Base-by-base conservation (phyloP, 257 asterid genomes). In the Nicotiana paniculata region DNA sequence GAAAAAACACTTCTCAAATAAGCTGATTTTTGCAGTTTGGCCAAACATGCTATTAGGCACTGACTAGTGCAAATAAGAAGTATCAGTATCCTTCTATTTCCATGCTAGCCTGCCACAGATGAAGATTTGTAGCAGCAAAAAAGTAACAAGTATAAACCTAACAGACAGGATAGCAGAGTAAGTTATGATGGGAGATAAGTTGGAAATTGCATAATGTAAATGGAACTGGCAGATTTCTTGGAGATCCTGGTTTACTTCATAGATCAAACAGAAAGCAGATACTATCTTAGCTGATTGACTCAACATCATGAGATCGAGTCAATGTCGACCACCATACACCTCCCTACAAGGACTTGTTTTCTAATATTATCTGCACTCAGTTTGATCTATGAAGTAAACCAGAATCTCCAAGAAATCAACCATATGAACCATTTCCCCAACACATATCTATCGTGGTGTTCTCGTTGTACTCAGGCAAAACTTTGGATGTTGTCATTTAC, bases 401-500 rank as follows among this genome's bases (percentile, higher is more conserved):
- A 30, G 70, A 17, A 64, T 63, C 43, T 13, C 70, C 43, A 64
- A 28, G 70, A 64, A 28, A 64, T 5, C n/a, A 64, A 64, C 39
- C 9, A 64, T 17, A 67, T 33, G 75, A 67, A 67, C 28, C 51
- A 33, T 67, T 7, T 17, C 28, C 39, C 24, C 26, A 32, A 33
- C 13, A 67, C 24, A 15, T 3, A 9, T 9, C 12, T 46, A 59
- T 28, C 51, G 26, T 26, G 28, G 26, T 26, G 28, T 51, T 51
- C 64, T 53, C 28, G 28, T 9, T 75, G 46, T 26, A 51, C 28
- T 75, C 54, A 28, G 26, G 51, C 30, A 75, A 35, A 53, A 75
- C 17, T 28, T 75, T 51, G 2, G 64, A 75, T 53, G 64, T 75
- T 57, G 64, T 75, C 80, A 75, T 75, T 48, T 74, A 74, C 79